phyloP scores from a whole-genome alignment of 352 stramenopile genomes.

The Phytophthora gonapodyides region DNA sequence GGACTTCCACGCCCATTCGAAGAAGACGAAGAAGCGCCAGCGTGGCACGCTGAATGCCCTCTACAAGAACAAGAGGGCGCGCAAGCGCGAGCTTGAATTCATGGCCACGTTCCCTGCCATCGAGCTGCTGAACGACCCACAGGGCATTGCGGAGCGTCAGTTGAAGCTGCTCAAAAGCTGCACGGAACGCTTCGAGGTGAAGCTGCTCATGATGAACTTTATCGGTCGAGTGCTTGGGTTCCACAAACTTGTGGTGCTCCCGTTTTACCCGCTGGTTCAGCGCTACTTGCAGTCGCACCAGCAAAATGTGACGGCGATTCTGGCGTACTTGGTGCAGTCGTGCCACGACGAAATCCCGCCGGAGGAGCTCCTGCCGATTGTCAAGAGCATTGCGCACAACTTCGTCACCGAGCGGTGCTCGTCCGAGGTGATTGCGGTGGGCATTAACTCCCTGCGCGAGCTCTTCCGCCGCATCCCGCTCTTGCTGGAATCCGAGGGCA shows the following conservation, averaged over 20 bases:
- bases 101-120: constrained; percentile 95
- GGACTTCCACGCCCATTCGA: constrained; percentile 95
- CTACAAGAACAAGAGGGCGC: constrained; percentile 90
- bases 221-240: constrained; percentile 96
- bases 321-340: constrained; percentile 98
- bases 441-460: constrained; percentile 97
- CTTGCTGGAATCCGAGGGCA: constrained; percentile 93
- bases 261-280: constrained; percentile 97
- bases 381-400: constrained; percentile 98
- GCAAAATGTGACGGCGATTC: constrained; percentile 92
- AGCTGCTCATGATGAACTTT: constrained; percentile 99
- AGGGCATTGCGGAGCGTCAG: constrained; percentile 94
- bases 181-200: constrained; percentile 92
- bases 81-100: constrained; percentile 77
- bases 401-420: constrained; percentile 98
- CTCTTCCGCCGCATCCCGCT: constrained; percentile 95
- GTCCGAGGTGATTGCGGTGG: constrained; percentile 97
- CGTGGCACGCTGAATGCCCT: constrained; percentile 87
- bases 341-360: constrained; percentile 98
- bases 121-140: constrained; percentile 97
- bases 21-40: constrained; percentile 95
- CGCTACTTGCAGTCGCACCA: constrained; percentile 91
- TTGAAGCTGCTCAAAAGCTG: constrained; percentile 92
- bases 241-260: constrained; percentile 97
- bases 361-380: constrained; percentile 95